Evolutionary conservation across 306 rosid species (phyloP).

Genomic region (Parietaria judaica): DNA sequence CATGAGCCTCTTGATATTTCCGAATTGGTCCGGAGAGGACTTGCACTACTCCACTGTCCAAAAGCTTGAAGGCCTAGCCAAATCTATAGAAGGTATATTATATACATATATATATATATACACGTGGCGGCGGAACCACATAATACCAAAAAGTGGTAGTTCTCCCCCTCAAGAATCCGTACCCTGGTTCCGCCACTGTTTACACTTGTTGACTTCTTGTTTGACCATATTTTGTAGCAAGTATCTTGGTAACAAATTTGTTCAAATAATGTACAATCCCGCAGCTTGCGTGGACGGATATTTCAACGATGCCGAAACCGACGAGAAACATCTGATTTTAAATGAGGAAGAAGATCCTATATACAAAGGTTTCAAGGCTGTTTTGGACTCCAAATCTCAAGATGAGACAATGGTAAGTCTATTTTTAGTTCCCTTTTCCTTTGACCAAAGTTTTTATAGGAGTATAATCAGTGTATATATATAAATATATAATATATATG

Average conservation of each 20-base stretch:
- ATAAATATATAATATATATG: not conserved
- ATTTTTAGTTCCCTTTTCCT: too few relatives aligned
- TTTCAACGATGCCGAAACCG: constrained; percentile 45
- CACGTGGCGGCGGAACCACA: too few relatives aligned
- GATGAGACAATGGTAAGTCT: constrained; percentile 68
- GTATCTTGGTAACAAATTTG: too few relatives aligned
- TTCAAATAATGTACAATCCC: not conserved
- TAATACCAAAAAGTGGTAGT: too few relatives aligned
- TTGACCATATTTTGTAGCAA: too few relatives aligned
- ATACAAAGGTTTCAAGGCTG: constrained; percentile 74
- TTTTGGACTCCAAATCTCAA: constrained; percentile 79
- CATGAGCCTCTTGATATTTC: constrained; percentile 71
- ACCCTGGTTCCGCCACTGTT: too few relatives aligned
- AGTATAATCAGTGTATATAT: too few relatives aligned
- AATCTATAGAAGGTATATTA: constrained; percentile 68
- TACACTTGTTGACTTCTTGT: too few relatives aligned
- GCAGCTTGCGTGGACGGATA: constrained; percentile 87
- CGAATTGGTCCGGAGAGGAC: constrained; percentile 94
- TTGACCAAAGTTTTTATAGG: not conserved
- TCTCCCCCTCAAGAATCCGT: too few relatives aligned
- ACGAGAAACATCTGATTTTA: constrained; percentile 21
- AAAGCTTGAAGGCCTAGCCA: constrained; percentile 88
- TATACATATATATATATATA: too few relatives aligned
- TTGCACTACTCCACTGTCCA: constrained; percentile 62
- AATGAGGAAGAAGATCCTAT: constrained; percentile 42